A percentile compares a stretch with the other conserved stretches of the same genome.
These are phyloP conservation scores for Fusarium sp. DNA, from an alignment of 2,329 filamentous ascomycete genomes.

Conservation along the genomic window DNA sequence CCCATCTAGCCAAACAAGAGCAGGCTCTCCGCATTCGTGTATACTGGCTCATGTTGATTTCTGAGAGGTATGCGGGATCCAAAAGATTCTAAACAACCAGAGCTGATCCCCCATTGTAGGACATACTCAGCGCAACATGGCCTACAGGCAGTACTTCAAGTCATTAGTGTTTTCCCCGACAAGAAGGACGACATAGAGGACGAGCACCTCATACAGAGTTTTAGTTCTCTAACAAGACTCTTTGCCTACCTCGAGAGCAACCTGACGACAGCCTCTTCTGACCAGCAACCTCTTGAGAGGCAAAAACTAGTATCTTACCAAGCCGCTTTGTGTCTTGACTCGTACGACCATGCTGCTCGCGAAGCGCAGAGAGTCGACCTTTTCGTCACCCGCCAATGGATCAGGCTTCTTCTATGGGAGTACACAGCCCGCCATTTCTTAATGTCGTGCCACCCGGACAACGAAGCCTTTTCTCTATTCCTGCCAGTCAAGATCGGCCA, in stretches of 20 bases:
- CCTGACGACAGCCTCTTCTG: conserved; percentile 30
- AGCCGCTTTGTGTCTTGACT: conserved; percentile 28
- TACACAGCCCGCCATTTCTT: conserved; percentile 42
- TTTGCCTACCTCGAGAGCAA: conserved; percentile 41
- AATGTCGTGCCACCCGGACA: conserved; percentile 40
- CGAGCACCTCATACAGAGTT: conserved; percentile 31
- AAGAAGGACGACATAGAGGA: conserved; percentile 30
- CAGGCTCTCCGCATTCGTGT: conserved; percentile 34
- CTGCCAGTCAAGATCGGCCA: conserved; percentile 41
- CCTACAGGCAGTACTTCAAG: conserved; percentile 35
- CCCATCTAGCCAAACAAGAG: conserved; percentile 19
- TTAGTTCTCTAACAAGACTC: conserved; percentile 35
- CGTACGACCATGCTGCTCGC: conserved; percentile 25
- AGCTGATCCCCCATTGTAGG: conserved; percentile 7
- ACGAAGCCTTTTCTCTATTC: conserved; percentile 41
- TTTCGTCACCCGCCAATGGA: conserved; percentile 45
- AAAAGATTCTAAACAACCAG: fast-evolving
- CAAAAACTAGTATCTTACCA: conserved; percentile 38
- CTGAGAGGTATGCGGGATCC: conserved; percentile 19
- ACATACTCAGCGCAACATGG: conserved; percentile 40
- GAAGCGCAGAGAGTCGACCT: conserved; percentile 43
- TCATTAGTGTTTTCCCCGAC: conserved; percentile 37
- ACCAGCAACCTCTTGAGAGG: conserved; percentile 29
- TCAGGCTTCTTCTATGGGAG: conserved; percentile 43
- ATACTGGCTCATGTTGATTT: conserved; percentile 43